These are phyloP conservation scores for Ogataea paraovalis DNA, from an alignment of 805 yeast species.

Conservation along the genomic window DNA sequence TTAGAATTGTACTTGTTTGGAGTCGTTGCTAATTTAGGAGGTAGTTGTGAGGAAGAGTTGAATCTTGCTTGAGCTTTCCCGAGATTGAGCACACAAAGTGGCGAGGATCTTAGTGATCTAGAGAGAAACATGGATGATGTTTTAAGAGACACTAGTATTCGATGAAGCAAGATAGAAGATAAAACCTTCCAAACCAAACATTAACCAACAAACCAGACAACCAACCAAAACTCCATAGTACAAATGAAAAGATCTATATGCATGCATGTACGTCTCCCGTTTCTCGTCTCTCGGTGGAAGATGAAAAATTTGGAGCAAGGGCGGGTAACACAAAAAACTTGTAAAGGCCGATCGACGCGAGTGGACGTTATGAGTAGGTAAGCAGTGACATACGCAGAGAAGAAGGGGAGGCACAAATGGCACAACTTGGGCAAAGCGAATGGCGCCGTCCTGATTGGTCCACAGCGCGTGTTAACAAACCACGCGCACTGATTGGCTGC, in stretches of 20 bases:
- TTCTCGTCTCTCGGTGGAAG: not conserved
- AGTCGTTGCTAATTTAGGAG: constrained; percentile 28
- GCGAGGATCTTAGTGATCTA: not conserved
- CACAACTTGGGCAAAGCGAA: too few species aligned
- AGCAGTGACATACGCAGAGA: too few species aligned
- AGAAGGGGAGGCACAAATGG: too few species aligned
- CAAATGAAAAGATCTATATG: too few species aligned
- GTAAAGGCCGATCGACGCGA: too few species aligned
- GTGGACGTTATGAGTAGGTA: too few species aligned
- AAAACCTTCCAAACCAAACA: too few species aligned
- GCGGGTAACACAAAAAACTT: not conserved
- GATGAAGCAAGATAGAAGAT: too few species aligned
- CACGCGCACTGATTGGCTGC: not conserved
- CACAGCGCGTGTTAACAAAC: not conserved
- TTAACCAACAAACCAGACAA: too few species aligned
- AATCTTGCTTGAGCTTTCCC: not conserved
- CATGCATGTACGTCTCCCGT: too few species aligned
- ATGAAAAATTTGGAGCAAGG: not conserved
- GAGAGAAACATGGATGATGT: not conserved
- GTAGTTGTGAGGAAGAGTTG: constrained; percentile 8
- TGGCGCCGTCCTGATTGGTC: not conserved
- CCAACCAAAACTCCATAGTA: too few species aligned
- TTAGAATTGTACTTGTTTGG: constrained; percentile 35
- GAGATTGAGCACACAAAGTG: not conserved
- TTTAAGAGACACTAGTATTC: not conserved